Conservation (phyloP, 202 grass and related monocot genomes). For the Bolboschoenoplectus hybrid region DNA sequence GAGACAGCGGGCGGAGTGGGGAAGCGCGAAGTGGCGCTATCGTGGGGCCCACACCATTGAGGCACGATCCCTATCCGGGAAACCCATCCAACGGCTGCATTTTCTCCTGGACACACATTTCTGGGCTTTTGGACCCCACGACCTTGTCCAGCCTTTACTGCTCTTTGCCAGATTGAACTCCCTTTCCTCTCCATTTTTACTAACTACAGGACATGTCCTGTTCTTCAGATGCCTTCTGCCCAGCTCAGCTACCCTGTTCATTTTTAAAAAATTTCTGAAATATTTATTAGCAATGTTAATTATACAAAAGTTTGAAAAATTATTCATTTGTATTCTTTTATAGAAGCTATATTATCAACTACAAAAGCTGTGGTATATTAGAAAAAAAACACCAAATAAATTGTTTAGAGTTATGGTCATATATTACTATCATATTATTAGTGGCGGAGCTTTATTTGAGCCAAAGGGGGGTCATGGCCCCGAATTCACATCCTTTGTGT, state of each 20-base stretch:
- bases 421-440: too few relatives aligned
- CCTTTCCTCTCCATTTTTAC: background rate
- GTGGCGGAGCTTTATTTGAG: too few relatives aligned
- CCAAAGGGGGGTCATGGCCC: too few relatives aligned
- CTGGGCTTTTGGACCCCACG: background rate
- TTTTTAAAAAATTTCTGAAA: background rate
- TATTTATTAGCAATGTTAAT: background rate
- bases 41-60: constrained; percentile 32
- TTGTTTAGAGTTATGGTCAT: too few relatives aligned
- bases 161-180: background rate
- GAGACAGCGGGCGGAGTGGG: constrained; percentile 40
- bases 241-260: too few relatives aligned
- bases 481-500: too few relatives aligned
- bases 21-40: constrained; percentile 48
- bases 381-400: too few relatives aligned
- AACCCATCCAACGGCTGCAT: constrained; percentile 52
- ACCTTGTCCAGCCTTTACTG: constrained; percentile 7
- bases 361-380: too few relatives aligned
- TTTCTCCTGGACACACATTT: background rate
- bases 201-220: background rate
- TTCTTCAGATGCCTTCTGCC: too few relatives aligned
- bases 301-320: too few relatives aligned
- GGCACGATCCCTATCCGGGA: constrained; percentile 17
- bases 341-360: too few relatives aligned
- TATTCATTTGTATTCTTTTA: too few relatives aligned